Evolutionary conservation across 1,139 yeast species (phyloP), one percentile per base, ranked within the genome.

Genomic region (Blastobotrys arbuscula): DNA sequence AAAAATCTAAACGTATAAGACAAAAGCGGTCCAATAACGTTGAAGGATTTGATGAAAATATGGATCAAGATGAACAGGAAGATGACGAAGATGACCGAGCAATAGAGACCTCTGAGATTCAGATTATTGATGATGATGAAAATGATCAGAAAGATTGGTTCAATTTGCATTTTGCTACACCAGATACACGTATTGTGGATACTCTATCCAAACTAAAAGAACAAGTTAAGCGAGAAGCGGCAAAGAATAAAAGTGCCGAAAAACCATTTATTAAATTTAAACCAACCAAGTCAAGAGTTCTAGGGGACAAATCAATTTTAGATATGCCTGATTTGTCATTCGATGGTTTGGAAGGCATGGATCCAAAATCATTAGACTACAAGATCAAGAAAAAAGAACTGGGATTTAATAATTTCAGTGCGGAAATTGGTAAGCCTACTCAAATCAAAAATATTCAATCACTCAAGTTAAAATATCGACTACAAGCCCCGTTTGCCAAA

Each of bases 101-200:
- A 15, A 64, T 54, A 10, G 31, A 15, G 2, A 13, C 8, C 7
- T 65, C 58, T 3, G 71, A 64, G 21, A 68, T 67, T 5, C 67
- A 62, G n/a, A 65, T 57, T 1, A 69, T 64, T 2, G 73, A 72
- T 31, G 73, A 64, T n/a, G 67, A 66, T 8, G 72, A 68, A 42
- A 72, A 66, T 2, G 73, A 67, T 18, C 61, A 59, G 7, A 68
- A 65, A 16, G 79, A 74, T 42, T 87, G 95, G 0, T 89, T 84
- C 59, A 88, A 85, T 54, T 62, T 69, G 23, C 97, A 90, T 63
- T 90, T 84, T 64, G 84, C 82, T 47, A 67, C 70, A 26, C 72
- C 77, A 0, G 78, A 81, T 18, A 76, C 72, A 18, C 62, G 64
- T 1, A 62, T 63, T 33, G 63, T 81, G 4, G 72, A 72, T 28